Base-by-base conservation (phyloP, 257 asterid genomes). In the Solanum bulbocastanum region DNA sequence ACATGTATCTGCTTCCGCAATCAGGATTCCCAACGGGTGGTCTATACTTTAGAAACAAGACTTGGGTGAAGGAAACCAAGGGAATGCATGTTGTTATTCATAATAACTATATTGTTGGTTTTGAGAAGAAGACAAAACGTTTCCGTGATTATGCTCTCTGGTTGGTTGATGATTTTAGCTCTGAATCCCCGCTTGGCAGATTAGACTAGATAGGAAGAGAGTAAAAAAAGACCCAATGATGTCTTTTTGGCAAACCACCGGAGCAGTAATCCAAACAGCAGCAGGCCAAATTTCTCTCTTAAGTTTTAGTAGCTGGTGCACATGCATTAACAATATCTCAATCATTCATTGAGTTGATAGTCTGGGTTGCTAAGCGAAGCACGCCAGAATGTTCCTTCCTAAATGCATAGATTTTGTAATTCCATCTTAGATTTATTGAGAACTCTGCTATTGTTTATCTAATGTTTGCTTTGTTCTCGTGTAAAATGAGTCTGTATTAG, bases 11-110 rank as follows among this genome's bases (percentile, higher is more conserved):
- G 87, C 96, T 97, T 44, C 99, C 99, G 25, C 99, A 95, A 87
- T 92, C 87, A 3, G 99, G 98, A 14, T 97, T 97, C 93, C 99
- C 99, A 18, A 97, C 98, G 0, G 99, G 99, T 46, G 98, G 99
- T 49, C 91, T 97, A 89, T 97, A 95, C 94, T 97, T 97, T 95
- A 96, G 91, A 95, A 97, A 96, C 95, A 88, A 92, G 90, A 95
- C 98, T 22, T 97, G 99, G 99, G 98, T 91, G 20, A 76, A 91
- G 84, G 99, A 96, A 89, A 97, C 99, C 36, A 93, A 94, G 90
- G 99, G 98, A 88, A 92, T 89, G 94, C 99, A 95, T 60, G 99
- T 92, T 74, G 94, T 96, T 56, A 95, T 97, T 82, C 99, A 97
- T 90, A 97, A 97, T 85, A 97, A 97, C 90, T 97, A 97, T 87